phyloP scores from a whole-genome alignment of 441 rosid species.

The Dalechampia spathulata region DNA sequence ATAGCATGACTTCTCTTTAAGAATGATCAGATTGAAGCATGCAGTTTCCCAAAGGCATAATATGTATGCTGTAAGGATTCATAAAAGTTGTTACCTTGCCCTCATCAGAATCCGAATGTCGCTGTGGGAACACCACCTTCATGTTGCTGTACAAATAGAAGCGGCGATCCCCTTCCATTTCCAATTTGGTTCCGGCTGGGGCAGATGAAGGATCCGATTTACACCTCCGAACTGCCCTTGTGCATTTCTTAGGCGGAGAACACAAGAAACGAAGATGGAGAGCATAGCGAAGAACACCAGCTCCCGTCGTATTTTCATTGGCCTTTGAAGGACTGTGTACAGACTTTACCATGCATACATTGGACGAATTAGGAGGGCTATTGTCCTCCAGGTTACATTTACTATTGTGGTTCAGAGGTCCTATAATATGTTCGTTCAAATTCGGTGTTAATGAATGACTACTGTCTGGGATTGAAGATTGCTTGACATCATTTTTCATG shows the following conservation, averaged over 20 bases:
- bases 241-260: conserved; percentile 30
- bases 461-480: conserved; percentile 14
- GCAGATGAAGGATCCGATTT: conserved; percentile 37
- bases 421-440: conserved; percentile 4
- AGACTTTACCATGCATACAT: conserved; percentile 14
- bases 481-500: conserved; percentile 15
- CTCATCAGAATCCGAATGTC: conserved; percentile 58
- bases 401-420: conserved; percentile 5
- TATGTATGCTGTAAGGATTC: neutral
- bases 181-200: conserved; percentile 21
- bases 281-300: conserved; percentile 52
- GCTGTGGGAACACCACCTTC: conserved; percentile 58
- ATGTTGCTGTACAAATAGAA: conserved; percentile 46
- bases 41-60: neutral
- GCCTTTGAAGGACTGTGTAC: conserved; percentile 33
- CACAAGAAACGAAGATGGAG: conserved; percentile 57
- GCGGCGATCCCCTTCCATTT: conserved; percentile 22
- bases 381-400: conserved; percentile 8
- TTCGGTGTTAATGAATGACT: conserved; percentile 16
- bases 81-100: conserved; percentile 39
- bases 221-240: conserved; percentile 37
- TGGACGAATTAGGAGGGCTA: conserved; percentile 15
- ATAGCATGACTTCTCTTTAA: too few species aligned
- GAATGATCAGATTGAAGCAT: conserved; percentile 10
- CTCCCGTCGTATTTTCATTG: conserved; percentile 26